Percentiles rank a stretch among this genome's conserved stretches.
These are phyloP conservation scores for Fusarium cyanostomum DNA, from an alignment of 2,329 filamentous ascomycete species.

Conservation along the genomic window DNA sequence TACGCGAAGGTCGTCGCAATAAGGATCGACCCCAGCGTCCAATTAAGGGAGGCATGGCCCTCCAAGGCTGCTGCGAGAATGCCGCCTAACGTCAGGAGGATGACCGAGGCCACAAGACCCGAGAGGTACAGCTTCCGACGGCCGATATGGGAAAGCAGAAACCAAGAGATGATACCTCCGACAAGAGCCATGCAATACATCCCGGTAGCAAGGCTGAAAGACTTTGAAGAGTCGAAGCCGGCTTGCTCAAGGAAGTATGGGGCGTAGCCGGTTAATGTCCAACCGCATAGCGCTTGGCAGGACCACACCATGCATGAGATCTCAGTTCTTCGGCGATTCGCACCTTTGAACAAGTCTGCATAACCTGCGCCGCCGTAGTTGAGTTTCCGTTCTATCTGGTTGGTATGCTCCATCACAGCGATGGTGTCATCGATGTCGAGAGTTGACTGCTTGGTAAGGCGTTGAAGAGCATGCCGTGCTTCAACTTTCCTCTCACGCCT, in stretches of 20 bases:
- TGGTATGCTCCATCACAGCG: constrained; percentile 52
- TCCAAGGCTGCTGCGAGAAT: constrained; percentile 46
- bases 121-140: constrained; percentile 52
- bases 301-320: constrained; percentile 41
- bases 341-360: constrained; percentile 29
- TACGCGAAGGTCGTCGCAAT: constrained; percentile 53
- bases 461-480: constrained; percentile 44
- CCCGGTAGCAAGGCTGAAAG: constrained; percentile 52
- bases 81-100: constrained; percentile 52
- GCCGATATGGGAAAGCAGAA: constrained; percentile 50
- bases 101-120: constrained; percentile 44
- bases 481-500: constrained; percentile 47
- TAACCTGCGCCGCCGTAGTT: constrained; percentile 45
- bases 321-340: constrained; percentile 41
- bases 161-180: constrained; percentile 52
- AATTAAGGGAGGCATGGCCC: constrained; percentile 41
- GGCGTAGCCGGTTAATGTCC: constrained; percentile 28
- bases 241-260: constrained; percentile 55
- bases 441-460: constrained; percentile 41
- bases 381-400: constrained; percentile 53
- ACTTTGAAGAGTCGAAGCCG: constrained; percentile 49
- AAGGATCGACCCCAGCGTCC: constrained; percentile 50
- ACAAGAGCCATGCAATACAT: constrained; percentile 52
- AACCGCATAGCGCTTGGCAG: constrained; percentile 37
- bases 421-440: constrained; percentile 56